Evolutionary conservation across 2,329 filamentous ascomycete species (phyloP).

Genomic region (Graphilbum sp.): DNA sequence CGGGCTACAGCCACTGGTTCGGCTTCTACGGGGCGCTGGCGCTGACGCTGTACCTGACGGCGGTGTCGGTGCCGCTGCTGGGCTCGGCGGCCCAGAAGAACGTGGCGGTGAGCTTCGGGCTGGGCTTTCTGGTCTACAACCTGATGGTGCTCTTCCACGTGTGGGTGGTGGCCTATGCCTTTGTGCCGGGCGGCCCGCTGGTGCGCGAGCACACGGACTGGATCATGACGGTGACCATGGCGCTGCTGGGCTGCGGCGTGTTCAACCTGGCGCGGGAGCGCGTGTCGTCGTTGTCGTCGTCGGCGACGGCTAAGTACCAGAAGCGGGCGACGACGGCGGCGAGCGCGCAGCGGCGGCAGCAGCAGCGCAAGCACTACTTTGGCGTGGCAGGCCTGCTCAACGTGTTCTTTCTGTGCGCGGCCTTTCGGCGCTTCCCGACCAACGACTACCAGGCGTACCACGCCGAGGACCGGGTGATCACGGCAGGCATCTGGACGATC

Average conservation of each 20-base stretch:
- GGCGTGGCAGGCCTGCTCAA: constrained; percentile 57
- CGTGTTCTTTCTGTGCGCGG: constrained; percentile 60
- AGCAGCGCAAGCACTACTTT: constrained; percentile 34
- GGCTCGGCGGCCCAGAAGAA: constrained; percentile 58
- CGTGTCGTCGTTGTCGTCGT: constrained; percentile 27
- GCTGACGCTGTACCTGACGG: constrained; percentile 67
- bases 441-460: constrained; percentile 90
- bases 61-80: constrained; percentile 59
- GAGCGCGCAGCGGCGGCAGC: too few relatives aligned
- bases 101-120: constrained; percentile 66
- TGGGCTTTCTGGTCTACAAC: constrained; percentile 86
- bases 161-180: constrained; percentile 96
- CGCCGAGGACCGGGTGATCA: constrained; percentile 69
- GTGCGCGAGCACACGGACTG: constrained; percentile 92
- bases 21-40: constrained; percentile 75
- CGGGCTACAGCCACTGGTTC: constrained; percentile 63
- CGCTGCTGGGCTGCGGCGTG: constrained; percentile 68
- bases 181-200: constrained; percentile 83
- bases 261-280: constrained; percentile 44
- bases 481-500: constrained; percentile 95
- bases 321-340: constrained; percentile 13
- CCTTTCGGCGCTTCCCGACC: constrained; percentile 80
- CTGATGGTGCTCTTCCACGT: constrained; percentile 92
- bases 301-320: constrained; percentile 20
- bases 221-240: constrained; percentile 80